These are phyloP conservation scores for Aspergillus bombycis DNA, from an alignment of 2,329 filamentous ascomycete species.

Conservation along the genomic window DNA sequence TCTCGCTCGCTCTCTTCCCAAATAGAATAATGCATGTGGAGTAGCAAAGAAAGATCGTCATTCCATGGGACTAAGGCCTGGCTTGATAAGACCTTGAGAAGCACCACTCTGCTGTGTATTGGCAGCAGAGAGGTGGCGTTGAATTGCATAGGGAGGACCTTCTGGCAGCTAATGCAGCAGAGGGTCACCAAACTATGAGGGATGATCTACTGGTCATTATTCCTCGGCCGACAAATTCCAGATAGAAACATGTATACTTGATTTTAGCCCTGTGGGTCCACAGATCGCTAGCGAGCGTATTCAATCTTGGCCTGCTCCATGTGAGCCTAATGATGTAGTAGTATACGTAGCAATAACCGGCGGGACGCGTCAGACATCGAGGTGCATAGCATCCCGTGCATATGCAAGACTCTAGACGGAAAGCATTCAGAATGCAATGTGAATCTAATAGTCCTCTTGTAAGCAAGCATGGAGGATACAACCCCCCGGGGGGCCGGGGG, in stretches of 20 bases:
- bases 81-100: background rate
- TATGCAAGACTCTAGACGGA: background rate
- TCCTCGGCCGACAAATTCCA: background rate
- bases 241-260: background rate
- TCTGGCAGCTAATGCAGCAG: background rate
- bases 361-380: background rate
- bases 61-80: background rate
- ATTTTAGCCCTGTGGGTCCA: background rate
- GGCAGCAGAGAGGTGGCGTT: background rate
- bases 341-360: background rate
- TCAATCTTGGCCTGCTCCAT: background rate
- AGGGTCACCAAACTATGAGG: background rate
- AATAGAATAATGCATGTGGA: slow-evolving; percentile 4
- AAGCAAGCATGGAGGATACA: background rate
- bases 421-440: background rate
- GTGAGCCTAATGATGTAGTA: background rate
- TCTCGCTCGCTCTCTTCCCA: slow-evolving; percentile 1
- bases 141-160: background rate
- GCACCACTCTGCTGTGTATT: background rate
- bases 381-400: background rate
- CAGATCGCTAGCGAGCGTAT: background rate
- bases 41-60: slow-evolving; percentile 5
- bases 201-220: background rate
- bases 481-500: background rate
- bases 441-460: background rate